These are phyloP conservation scores for Starmerella lactis-condensi DNA, from an alignment of 805 yeast species.

Conservation along the genomic window DNA sequence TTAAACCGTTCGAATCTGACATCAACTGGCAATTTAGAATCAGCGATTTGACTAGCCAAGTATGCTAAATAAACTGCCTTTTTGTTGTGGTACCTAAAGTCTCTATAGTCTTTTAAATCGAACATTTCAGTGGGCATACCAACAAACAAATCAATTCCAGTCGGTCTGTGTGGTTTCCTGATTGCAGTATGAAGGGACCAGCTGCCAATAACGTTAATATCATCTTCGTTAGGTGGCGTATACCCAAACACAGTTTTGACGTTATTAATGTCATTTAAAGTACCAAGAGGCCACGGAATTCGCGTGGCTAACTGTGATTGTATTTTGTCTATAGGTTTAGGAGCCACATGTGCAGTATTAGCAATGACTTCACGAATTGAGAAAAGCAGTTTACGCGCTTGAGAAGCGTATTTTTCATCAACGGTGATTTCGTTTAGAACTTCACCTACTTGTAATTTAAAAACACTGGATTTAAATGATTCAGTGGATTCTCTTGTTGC, in stretches of 20 bases:
- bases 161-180: slow-evolving; percentile 37
- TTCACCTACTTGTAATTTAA: slow-evolving; percentile 89
- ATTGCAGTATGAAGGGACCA: slow-evolving; percentile 75
- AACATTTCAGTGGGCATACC: slow-evolving; percentile 64
- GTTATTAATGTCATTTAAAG: background rate
- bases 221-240: slow-evolving; percentile 37
- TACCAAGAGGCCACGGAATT: slow-evolving; percentile 48
- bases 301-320: slow-evolving; percentile 8
- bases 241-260: slow-evolving; percentile 51
- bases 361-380: slow-evolving; percentile 36
- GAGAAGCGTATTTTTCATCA: slow-evolving; percentile 51
- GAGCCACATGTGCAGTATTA: slow-evolving; percentile 5
- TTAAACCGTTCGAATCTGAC: slow-evolving; percentile 52
- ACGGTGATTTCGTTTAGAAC: slow-evolving; percentile 60
- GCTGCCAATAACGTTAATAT: slow-evolving; percentile 67
- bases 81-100: slow-evolving; percentile 77
- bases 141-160: slow-evolving; percentile 58
- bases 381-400: slow-evolving; percentile 38
- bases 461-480: slow-evolving; percentile 81
- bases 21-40: slow-evolving; percentile 25
- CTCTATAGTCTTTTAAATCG: slow-evolving; percentile 74
- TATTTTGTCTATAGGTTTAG: slow-evolving; percentile 4
- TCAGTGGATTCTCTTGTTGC: slow-evolving; percentile 87
- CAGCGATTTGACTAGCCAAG: slow-evolving; percentile 28
- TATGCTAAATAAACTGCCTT: slow-evolving; percentile 74